Base-by-base conservation (phyloP, 257 asterid genomes). In the Nicotiana tabacum region DNA sequence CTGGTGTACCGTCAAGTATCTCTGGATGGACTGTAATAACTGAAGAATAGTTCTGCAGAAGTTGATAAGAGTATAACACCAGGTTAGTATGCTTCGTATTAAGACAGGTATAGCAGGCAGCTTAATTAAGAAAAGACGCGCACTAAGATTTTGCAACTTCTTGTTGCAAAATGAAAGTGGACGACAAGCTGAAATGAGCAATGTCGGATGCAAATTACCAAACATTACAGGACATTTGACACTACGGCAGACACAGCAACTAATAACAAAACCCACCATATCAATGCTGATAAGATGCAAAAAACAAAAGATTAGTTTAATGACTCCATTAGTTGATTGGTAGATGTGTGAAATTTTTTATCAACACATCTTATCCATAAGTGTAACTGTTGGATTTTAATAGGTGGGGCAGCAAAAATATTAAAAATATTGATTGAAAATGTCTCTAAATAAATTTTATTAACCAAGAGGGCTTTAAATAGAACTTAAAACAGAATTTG, bases 11-110 rank as follows among this genome's bases (percentile, higher is more conserved):
- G 1, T 89, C 96, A 2, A 89, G 84, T 17, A 82, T 84, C 91
- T 95, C 94, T 0, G 95, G 95, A 83, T 87, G 94, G 10, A 93
- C 97, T 0, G 97, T 93, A 82, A 89, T 84, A 51, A 87, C 83
- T 7, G 99, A 95, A 4, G 94, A 91, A 91, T 93, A 95, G 83
- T 95, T 95, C 99, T 95, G 94, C 89, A 83, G 74, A n/a, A 78
- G 53, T 27, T 1, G 80, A 68, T 7, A 55, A 17, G 18, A 37
- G 21, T 81, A 56, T n/a, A 33, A 21, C 9, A 16, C 65, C 17
- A 16, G 80, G 65, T 76, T 53, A 53, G 80, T 13, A 29, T 76
- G 48, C 46, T 29, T 16, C 30, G 2, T 16, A 15, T 76, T 27
- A 29, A 76, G 65, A 53, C 80, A 76, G 64, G 53, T 27, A 13